Conservation (phyloP, 2,329 filamentous ascomycete species). For the Diplodia mutila region DNA sequence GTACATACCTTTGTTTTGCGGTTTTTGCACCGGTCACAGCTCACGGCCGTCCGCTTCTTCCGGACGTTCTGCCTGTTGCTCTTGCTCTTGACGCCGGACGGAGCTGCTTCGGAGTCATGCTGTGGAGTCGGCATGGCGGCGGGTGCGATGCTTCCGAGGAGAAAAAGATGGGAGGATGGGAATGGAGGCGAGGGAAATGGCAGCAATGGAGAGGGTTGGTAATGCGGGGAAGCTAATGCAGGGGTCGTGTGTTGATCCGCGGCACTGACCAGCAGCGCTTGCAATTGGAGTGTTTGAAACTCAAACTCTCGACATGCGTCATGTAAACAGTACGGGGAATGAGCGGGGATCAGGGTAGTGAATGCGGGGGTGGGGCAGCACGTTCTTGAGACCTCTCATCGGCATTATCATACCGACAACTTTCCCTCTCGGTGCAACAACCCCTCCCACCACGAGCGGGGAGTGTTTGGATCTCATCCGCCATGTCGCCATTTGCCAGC, state of each 20-base stretch:
- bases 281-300: background rate
- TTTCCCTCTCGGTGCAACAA: background rate
- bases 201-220: background rate
- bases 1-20: constrained; percentile 45
- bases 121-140: constrained; percentile 6
- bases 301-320: background rate
- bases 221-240: constrained; percentile 17
- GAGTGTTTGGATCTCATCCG: background rate
- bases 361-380: constrained; percentile 14
- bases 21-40: constrained; percentile 44
- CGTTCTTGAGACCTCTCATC: background rate
- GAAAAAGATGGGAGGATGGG: background rate
- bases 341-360: background rate
- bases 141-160: background rate
- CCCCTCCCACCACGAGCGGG: background rate
- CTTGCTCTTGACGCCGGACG: background rate
- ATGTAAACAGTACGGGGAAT: background rate
- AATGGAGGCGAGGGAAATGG: background rate
- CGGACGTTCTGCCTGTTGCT: background rate
- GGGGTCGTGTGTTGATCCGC: constrained; percentile 13
- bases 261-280: background rate
- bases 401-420: background rate
- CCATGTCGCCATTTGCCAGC: background rate
- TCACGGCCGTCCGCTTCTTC: constrained; percentile 26
- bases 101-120: background rate